phyloP scores from a whole-genome alignment of 805 yeast species.

The Zygosaccharomyces rouxii region DNA sequence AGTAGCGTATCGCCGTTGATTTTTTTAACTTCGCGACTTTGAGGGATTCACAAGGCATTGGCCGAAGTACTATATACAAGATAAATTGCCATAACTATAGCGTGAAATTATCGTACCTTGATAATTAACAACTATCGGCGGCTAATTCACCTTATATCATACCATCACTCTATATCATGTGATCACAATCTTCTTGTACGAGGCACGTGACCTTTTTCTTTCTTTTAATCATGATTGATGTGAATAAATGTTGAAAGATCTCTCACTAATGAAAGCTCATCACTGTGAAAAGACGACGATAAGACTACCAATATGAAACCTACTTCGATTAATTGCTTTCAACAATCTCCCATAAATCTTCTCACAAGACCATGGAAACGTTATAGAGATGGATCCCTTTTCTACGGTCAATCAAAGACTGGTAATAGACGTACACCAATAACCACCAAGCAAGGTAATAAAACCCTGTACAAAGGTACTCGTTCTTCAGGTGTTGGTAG shows the following conservation, averaged over 20 bases:
- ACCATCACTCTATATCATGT: not conserved
- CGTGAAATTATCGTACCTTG: not conserved
- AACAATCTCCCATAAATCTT: conserved; percentile 41
- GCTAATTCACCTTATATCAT: not conserved
- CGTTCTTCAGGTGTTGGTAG: conserved; percentile 90
- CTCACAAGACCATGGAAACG: conserved; percentile 88
- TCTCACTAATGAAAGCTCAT: not conserved
- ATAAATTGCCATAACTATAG: too few species aligned
- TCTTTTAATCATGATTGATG: not conserved
- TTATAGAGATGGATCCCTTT: conserved; percentile 73
- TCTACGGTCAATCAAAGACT: conserved; percentile 71
- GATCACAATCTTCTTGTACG: too few species aligned
- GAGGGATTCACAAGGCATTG: too few species aligned
- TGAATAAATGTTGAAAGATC: not conserved
- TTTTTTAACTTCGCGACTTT: too few species aligned
- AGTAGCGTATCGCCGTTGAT: too few species aligned
- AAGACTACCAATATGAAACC: conserved; percentile 42
- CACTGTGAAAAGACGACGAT: not conserved
- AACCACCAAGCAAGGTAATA: conserved; percentile 92
- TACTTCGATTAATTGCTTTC: conserved; percentile 44
- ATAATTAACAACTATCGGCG: not conserved
- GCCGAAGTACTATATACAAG: too few species aligned
- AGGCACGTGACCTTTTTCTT: not conserved
- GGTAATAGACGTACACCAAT: conserved; percentile 82
- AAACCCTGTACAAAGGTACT: conserved; percentile 93